Evolutionary conservation across 805 yeast genomes (phyloP).

Genomic region (Yarrowia osloensis): DNA sequence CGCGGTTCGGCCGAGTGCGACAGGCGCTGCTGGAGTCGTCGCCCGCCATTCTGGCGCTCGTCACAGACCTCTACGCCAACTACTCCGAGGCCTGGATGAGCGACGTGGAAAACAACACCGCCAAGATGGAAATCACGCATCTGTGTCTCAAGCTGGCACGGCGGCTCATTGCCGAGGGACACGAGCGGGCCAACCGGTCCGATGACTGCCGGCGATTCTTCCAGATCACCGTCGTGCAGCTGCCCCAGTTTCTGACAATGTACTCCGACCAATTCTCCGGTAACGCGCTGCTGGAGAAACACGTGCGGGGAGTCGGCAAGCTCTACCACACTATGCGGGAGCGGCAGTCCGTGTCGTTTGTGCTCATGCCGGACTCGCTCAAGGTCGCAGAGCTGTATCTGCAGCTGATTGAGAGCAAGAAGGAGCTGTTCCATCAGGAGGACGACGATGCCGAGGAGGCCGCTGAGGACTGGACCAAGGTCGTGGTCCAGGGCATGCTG

Average conservation of each 20-base stretch:
- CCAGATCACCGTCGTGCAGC: slow-evolving; percentile 44
- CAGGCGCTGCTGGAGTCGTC: slow-evolving; percentile 74
- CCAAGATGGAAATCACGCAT: slow-evolving; percentile 73
- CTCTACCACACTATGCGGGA: slow-evolving; percentile 62
- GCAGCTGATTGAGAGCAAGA: slow-evolving; percentile 62
- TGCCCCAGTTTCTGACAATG: slow-evolving; percentile 39
- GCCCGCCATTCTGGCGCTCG: slow-evolving; percentile 59
- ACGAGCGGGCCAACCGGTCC: slow-evolving; percentile 65
- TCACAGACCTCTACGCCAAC: slow-evolving; percentile 59
- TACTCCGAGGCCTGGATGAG: slow-evolving; percentile 63
- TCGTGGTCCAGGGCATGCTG: slow-evolving; percentile 59
- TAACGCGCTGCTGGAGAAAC: slow-evolving; percentile 66
- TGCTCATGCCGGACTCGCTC: slow-evolving; percentile 63
- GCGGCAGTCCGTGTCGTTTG: slow-evolving; percentile 67
- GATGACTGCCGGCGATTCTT: slow-evolving; percentile 62
- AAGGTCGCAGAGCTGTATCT: slow-evolving; percentile 64
- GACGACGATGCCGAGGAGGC: slow-evolving; percentile 54
- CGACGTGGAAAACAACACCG: slow-evolving; percentile 43
- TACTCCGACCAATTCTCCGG: slow-evolving; percentile 63
- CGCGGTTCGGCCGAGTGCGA: slow-evolving; percentile 80
- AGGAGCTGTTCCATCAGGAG: slow-evolving; percentile 50
- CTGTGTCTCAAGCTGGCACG: slow-evolving; percentile 72
- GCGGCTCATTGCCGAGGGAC: slow-evolving; percentile 74
- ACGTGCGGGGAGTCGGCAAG: slow-evolving; percentile 73
- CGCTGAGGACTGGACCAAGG: slow-evolving; percentile 69